Evolutionary conservation across 2,329 filamentous ascomycete genomes (phyloP).

Genomic region (Paramyrothecium sp.): DNA sequence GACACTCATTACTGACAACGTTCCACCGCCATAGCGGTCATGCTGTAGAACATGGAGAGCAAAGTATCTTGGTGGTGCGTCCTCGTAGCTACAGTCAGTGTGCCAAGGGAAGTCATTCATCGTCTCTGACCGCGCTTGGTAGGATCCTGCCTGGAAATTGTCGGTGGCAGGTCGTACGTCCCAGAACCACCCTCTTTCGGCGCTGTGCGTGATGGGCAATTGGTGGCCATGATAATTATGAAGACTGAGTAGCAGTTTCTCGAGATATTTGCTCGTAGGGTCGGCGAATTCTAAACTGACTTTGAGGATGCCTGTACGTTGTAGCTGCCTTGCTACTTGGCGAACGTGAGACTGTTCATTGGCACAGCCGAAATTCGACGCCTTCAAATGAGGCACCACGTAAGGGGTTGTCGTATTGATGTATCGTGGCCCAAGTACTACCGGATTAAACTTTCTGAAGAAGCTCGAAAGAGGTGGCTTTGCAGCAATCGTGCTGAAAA

Average conservation of each 20-base stretch:
- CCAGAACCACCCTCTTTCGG: conserved; percentile 42
- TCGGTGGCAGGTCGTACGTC: conserved; percentile 31
- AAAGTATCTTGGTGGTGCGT: conserved; percentile 33
- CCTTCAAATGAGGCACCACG: conserved; percentile 11
- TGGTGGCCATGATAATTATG: conserved; percentile 29
- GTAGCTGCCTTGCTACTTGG: conserved; percentile 12
- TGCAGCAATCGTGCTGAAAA: neutral
- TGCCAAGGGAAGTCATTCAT: conserved; percentile 42
- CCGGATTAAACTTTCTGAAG: neutral
- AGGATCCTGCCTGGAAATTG: conserved; percentile 24
- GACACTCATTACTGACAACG: conserved; percentile 35
- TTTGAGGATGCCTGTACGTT: conserved; percentile 30
- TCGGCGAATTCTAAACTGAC: conserved; percentile 31
- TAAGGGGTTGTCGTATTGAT: conserved; percentile 3
- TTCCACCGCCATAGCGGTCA: conserved; percentile 37
- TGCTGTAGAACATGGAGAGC: conserved; percentile 39
- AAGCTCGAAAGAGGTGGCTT: neutral
- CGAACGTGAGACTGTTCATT: conserved; percentile 12
- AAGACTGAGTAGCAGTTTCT: conserved; percentile 28
- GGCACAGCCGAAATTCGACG: conserved; percentile 10
- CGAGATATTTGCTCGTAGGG: conserved; percentile 29
- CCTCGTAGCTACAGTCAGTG: conserved; percentile 42
- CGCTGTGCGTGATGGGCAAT: conserved; percentile 39
- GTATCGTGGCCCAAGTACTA: neutral
- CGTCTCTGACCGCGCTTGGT: conserved; percentile 38